Evolutionary conservation across 1,284 basidiomycete genomes (phyloP).

Genomic region (Tetrapyrgos nigripes): DNA sequence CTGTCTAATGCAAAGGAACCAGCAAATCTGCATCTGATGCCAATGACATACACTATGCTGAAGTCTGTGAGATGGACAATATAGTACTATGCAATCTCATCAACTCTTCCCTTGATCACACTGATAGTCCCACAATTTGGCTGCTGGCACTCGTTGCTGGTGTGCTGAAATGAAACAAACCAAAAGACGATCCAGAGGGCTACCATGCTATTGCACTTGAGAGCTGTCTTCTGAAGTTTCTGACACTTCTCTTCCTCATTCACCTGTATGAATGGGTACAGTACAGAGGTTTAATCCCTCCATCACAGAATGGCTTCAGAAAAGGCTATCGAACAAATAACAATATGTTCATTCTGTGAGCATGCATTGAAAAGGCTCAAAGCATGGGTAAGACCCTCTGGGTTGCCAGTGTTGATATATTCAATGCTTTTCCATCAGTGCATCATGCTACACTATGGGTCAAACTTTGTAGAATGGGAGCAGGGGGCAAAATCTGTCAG

Average conservation of each 20-base stretch:
- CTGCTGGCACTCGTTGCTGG: slow-evolving; percentile 28
- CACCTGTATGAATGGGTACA: slow-evolving; percentile 25
- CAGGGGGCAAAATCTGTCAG: neutral
- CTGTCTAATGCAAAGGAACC: too few species aligned
- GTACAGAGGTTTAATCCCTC: slow-evolving; percentile 16
- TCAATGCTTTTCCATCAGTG: slow-evolving; percentile 14
- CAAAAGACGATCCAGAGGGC: slow-evolving; percentile 21
- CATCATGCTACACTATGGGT: slow-evolving; percentile 3
- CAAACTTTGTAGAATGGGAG: neutral
- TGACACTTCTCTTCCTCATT: slow-evolving; percentile 25
- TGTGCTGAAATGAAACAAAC: slow-evolving; percentile 26
- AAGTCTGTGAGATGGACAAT: neutral
- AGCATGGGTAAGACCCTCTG: slow-evolving; percentile 9
- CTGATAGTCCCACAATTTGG: slow-evolving; percentile 26
- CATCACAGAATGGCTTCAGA: slow-evolving; percentile 32
- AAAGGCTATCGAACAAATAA: slow-evolving; percentile 26
- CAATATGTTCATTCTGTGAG: slow-evolving; percentile 28
- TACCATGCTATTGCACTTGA: slow-evolving; percentile 33
- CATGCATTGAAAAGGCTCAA: slow-evolving; percentile 4
- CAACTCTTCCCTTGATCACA: slow-evolving; percentile 23
- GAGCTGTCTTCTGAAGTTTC: slow-evolving; percentile 11
- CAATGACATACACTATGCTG: too few species aligned
- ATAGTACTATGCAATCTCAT: slow-evolving; percentile 16
- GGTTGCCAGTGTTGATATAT: slow-evolving; percentile 14
- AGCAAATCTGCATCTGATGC: too few species aligned